phyloP scores from a whole-genome alignment of 768 basidiomycete genomes.

The Amanita subjunquillea region DNA sequence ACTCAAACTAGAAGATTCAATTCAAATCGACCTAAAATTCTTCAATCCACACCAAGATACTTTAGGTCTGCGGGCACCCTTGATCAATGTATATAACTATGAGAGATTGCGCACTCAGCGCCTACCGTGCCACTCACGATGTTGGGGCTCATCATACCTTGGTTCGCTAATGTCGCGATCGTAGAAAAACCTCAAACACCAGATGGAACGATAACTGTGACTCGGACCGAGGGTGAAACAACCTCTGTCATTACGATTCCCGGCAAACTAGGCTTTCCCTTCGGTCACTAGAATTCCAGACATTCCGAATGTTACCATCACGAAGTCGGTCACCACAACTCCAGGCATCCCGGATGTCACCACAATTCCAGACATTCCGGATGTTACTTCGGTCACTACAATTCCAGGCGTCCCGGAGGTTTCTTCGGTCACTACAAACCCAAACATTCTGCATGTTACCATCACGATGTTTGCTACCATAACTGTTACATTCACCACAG shows the following conservation, averaged over 20 bases:
- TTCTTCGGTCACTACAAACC: background rate
- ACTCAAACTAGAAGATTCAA: no score
- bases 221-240: background rate
- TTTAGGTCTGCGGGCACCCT: background rate
- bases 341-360: no score
- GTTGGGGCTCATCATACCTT: background rate
- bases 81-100: background rate
- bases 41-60: background rate
- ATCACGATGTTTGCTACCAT: no score
- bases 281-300: no score
- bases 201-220: background rate
- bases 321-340: no score
- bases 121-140: background rate
- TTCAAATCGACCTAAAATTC: no score
- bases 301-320: background rate
- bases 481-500: background rate
- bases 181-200: background rate
- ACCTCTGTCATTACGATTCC: background rate
- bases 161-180: background rate
- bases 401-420: background rate
- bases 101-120: background rate
- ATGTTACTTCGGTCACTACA: background rate
- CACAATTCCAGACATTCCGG: no score
- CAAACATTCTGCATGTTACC: background rate
- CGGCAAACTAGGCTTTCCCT: no score